phyloP scores from a whole-genome alignment of 2,329 filamentous ascomycete genomes.

The Cladosporium phlei region DNA sequence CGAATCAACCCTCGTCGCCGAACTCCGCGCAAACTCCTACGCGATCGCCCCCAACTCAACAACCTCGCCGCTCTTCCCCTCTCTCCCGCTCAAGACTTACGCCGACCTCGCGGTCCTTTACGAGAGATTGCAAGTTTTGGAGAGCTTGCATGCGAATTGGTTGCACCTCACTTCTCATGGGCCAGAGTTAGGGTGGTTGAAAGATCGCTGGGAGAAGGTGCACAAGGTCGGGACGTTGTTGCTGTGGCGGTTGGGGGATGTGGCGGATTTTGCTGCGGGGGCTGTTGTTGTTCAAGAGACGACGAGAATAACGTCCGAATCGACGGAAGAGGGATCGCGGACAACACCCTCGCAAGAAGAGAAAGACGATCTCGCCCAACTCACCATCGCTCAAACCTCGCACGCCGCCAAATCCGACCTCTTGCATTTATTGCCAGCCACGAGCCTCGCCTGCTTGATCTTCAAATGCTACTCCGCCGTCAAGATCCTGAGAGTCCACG shows the following conservation, averaged over 20 bases:
- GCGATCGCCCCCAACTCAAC: constrained; percentile 10
- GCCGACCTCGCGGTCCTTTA: constrained; percentile 16
- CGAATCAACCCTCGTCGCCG: constrained; percentile 26
- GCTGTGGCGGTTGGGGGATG: constrained; percentile 30
- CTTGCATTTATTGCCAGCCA: constrained; percentile 25
- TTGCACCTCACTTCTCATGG: constrained; percentile 24
- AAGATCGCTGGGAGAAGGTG: constrained; percentile 28
- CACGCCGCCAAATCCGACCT: constrained; percentile 20
- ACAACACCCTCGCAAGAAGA: too few species aligned
- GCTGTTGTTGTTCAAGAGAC: too few species aligned
- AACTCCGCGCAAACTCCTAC: constrained; percentile 21
- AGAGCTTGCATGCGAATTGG: constrained; percentile 26
- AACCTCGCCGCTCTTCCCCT: constrained; percentile 30
- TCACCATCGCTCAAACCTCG: too few species aligned
- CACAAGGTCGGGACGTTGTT: constrained; percentile 30
- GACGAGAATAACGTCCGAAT: too few species aligned
- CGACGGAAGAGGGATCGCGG: too few species aligned
- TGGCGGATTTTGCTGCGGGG: background rate
- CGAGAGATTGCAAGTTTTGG: constrained; percentile 20
- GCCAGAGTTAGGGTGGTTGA: constrained; percentile 29
- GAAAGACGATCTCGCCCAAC: constrained; percentile 1
- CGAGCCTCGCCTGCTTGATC: constrained; percentile 30
- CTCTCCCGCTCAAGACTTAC: constrained; percentile 15
- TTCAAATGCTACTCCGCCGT: constrained; percentile 30
- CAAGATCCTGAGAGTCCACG: constrained; percentile 29